A percentile compares a stretch with the other conserved stretches of the same genome.
phyloP scores from a whole-genome alignment of 2,329 filamentous ascomycete species.

The Thielaviopsis euricoi region DNA sequence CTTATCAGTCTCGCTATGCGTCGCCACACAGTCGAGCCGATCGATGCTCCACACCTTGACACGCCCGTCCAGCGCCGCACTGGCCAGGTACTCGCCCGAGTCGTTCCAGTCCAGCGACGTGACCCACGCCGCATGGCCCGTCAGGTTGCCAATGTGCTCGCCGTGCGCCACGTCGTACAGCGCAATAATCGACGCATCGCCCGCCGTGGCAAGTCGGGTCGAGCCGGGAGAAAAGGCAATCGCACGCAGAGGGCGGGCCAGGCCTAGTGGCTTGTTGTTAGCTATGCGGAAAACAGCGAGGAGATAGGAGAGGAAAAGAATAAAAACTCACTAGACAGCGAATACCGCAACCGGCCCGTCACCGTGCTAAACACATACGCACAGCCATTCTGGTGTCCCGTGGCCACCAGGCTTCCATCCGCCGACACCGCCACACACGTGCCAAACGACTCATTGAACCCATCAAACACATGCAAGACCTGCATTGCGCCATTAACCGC shows the following conservation, averaged over 20 bases:
- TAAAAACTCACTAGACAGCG: conserved; percentile 47
- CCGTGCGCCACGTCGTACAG: conserved; percentile 86
- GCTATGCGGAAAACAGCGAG: no score
- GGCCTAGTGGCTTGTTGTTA: background rate
- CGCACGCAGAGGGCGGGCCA: conserved; percentile 40
- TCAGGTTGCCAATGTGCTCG: conserved; percentile 76
- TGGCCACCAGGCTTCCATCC: conserved; percentile 76
- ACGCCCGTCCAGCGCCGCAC: conserved; percentile 80
- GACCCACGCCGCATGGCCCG: conserved; percentile 72
- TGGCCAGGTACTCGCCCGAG: conserved; percentile 80
- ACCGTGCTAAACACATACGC: conserved; percentile 94
- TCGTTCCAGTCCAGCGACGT: conserved; percentile 84
- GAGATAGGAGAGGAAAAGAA: background rate
- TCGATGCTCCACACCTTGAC: conserved; percentile 94
- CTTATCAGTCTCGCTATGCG: conserved; percentile 79
- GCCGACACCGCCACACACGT: conserved; percentile 66
- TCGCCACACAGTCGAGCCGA: conserved; percentile 69
- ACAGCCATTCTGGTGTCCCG: conserved; percentile 79
- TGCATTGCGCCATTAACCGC: conserved; percentile 59
- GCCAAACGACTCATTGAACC: conserved; percentile 64
- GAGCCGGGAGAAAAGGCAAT: conserved; percentile 78
- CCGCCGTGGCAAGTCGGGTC: conserved; percentile 72
- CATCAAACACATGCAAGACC: conserved; percentile 58
- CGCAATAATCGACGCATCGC: conserved; percentile 75
- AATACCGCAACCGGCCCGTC: conserved; percentile 69